These are phyloP conservation scores for Meyerozyma elateridarum DNA, from an alignment of 1,139 yeast species.

Conservation along the genomic window DNA sequence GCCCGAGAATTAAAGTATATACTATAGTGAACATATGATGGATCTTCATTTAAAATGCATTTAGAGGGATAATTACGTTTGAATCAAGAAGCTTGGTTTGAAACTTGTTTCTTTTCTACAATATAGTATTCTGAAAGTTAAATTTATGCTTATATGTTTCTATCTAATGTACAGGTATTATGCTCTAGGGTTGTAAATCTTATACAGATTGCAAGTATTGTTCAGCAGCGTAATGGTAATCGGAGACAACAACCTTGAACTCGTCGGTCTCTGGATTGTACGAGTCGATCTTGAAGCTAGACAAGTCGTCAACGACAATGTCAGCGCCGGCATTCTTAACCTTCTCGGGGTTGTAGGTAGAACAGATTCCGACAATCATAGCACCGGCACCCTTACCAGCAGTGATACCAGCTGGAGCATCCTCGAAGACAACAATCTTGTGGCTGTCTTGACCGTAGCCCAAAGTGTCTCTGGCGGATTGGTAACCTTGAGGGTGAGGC, in stretches of 20 bases:
- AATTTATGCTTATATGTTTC: no score
- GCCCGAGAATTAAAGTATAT: no score
- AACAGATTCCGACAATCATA: slow-evolving; percentile 75
- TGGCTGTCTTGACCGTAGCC: slow-evolving; percentile 43
- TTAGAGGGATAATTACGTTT: no score
- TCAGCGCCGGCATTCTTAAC: slow-evolving; percentile 76
- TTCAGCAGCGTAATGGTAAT: slow-evolving; percentile 44
- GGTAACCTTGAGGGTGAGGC: slow-evolving; percentile 83
- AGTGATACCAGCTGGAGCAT: slow-evolving; percentile 82
- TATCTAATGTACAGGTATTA: slow-evolving; percentile 2
- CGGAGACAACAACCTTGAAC: slow-evolving; percentile 40
- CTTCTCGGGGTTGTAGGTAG: slow-evolving; percentile 67
- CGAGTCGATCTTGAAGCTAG: slow-evolving; percentile 40
- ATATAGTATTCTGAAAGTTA: no score
- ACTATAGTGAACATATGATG: no score
- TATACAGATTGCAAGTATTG: slow-evolving; percentile 32
- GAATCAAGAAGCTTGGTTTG: no score
- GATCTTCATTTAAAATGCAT: no score
- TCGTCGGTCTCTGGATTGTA: slow-evolving; percentile 44
- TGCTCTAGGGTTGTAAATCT: no score
- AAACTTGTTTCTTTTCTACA: no score
- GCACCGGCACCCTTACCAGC: slow-evolving; percentile 89
- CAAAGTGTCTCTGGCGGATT: slow-evolving; percentile 55
- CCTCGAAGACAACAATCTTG: slow-evolving; percentile 73
- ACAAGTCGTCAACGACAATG: slow-evolving; percentile 70